These are phyloP conservation scores for Cetradonia linearis DNA, from an alignment of 495 filamentous ascomycete genomes.

Conservation along the genomic window DNA sequence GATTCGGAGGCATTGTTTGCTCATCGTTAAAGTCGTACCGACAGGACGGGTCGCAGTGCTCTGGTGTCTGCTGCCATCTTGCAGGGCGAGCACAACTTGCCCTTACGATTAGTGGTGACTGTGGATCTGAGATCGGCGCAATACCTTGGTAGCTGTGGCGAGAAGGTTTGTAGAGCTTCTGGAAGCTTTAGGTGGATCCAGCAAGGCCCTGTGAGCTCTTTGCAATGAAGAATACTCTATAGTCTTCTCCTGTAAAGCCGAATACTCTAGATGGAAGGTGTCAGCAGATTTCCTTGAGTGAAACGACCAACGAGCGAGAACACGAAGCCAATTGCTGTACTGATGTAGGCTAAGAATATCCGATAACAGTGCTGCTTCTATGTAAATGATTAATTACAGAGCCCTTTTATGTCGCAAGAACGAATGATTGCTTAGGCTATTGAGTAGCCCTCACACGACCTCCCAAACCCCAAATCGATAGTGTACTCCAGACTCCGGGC, in stretches of 20 bases:
- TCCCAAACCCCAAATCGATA: not conserved
- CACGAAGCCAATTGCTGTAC: not conserved
- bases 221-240: not conserved
- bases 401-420: not conserved
- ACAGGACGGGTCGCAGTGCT: not conserved
- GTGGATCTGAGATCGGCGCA: not conserved
- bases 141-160: not conserved
- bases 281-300: not conserved
- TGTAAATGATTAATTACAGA: constrained; percentile 1
- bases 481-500: constrained; percentile 3
- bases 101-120: not conserved
- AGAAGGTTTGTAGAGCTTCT: not conserved
- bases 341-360: not conserved
- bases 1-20: not conserved
- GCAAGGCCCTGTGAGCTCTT: not conserved
- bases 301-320: not conserved
- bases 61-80: not conserved
- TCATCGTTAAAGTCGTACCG: not conserved
- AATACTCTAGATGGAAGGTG: not conserved
- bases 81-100: no score
- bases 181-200: not conserved
- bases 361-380: not conserved
- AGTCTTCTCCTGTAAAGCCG: not conserved
- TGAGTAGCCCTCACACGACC: not conserved
- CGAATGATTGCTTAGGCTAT: not conserved